Evolutionary conservation across 2,329 filamentous ascomycete species (phyloP).

Genomic region (Penicillium sp.): DNA sequence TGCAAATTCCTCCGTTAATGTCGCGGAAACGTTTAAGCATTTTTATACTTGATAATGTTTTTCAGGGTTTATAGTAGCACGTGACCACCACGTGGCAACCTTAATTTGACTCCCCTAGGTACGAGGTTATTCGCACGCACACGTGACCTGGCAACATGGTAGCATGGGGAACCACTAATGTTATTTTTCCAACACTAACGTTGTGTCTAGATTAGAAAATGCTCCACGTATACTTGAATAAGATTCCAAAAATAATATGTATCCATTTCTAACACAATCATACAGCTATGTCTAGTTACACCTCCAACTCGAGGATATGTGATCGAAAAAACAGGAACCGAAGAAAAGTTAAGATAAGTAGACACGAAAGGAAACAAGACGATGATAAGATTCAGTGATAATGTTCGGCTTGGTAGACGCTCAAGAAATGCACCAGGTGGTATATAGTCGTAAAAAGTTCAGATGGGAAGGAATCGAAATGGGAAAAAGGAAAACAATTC

Average conservation of each 20-base stretch:
- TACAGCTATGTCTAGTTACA: constrained; percentile 13
- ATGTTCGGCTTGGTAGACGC: constrained; percentile 23
- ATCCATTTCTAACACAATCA: not conserved
- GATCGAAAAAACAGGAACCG: constrained; percentile 9
- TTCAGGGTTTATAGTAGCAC: constrained; percentile 2
- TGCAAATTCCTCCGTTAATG: not conserved
- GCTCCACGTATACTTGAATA: not conserved
- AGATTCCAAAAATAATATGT: not conserved
- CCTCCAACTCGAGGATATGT: constrained; percentile 18
- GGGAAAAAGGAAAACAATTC: not conserved
- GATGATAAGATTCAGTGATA: constrained; percentile 10
- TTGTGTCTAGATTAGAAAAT: not conserved
- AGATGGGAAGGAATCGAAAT: not conserved
- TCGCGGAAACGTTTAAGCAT: not conserved
- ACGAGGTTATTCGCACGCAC: not conserved
- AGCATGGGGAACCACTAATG: no score
- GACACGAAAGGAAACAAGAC: constrained; percentile 8
- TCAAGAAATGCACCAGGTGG: constrained; percentile 37
- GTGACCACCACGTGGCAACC: constrained; percentile 4
- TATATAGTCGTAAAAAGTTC: constrained; percentile 34
- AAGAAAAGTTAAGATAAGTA: constrained; percentile 6
- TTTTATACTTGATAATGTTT: not conserved
- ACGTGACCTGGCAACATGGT: no score
- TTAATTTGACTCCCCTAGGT: not conserved
- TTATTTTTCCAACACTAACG: no score